Evolutionary conservation across 2,329 filamentous ascomycete genomes (phyloP).

Genomic region (Beauveria sp.): DNA sequence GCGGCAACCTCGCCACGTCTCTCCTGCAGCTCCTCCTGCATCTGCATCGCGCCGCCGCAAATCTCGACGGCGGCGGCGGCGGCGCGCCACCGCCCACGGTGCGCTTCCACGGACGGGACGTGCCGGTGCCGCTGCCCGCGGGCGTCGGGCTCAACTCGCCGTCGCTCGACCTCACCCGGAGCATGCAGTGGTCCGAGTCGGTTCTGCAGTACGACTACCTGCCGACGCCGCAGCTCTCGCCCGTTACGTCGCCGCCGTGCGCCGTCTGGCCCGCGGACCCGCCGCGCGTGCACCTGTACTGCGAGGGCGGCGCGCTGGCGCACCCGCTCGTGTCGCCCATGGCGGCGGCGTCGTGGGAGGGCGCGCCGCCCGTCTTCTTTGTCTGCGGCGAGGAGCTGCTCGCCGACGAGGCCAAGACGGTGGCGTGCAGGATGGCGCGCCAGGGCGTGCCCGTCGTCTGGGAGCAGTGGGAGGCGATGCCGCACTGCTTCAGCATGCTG

Average conservation of each 20-base stretch:
- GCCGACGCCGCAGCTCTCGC: slow-evolving; percentile 30
- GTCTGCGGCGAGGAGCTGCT: slow-evolving; percentile 59
- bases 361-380: slow-evolving; percentile 53
- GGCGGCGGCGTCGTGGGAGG: slow-evolving; percentile 45
- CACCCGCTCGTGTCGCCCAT: slow-evolving; percentile 60
- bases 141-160: slow-evolving; percentile 51
- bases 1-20: slow-evolving; percentile 55
- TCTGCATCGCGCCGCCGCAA: slow-evolving; percentile 28
- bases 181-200: slow-evolving; percentile 16
- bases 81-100: slow-evolving; percentile 29
- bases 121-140: slow-evolving; percentile 52
- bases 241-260: slow-evolving; percentile 29
- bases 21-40: slow-evolving; percentile 58
- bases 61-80: neutral
- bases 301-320: slow-evolving; percentile 36
- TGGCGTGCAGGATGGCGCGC: slow-evolving; percentile 41
- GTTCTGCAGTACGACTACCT: slow-evolving; percentile 17
- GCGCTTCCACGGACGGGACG: slow-evolving; percentile 45
- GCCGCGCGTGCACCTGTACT: slow-evolving; percentile 40
- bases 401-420: slow-evolving; percentile 51
- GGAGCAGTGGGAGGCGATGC: slow-evolving; percentile 66
- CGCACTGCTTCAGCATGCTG: slow-evolving; percentile 56
- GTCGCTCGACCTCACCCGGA: slow-evolving; percentile 59
- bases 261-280: slow-evolving; percentile 42
- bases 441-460: slow-evolving; percentile 52